Percentiles rank a stretch among this genome's conserved stretches.
These are phyloP conservation scores for Trebouxia sp. DNA, from an alignment of 139 green algal species.

Conservation along the genomic window DNA sequence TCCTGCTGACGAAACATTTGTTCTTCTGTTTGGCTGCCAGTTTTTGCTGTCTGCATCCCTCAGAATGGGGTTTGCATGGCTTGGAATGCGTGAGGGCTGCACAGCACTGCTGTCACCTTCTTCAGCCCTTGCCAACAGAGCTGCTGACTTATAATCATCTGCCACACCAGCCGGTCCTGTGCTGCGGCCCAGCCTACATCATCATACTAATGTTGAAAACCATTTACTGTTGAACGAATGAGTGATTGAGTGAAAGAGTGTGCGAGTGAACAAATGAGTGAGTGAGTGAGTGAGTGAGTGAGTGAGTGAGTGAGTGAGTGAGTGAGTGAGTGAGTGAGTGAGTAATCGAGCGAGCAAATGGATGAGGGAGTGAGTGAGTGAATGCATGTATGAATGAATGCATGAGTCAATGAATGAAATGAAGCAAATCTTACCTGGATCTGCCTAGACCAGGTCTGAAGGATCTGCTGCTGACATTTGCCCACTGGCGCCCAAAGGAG, in stretches of 20 bases:
- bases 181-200: not conserved
- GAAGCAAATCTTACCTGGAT: slow-evolving; percentile 9
- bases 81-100: not conserved
- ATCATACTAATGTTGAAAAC: not conserved
- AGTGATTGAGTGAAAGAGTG: not conserved
- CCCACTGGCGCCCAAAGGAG: slow-evolving; percentile 9
- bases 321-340: not conserved
- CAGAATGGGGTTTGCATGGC: not conserved
- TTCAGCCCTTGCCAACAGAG: not conserved
- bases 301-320: not conserved
- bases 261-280: not conserved
- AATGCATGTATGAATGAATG: not conserved
- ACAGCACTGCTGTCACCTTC: not conserved
- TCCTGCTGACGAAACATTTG: no score
- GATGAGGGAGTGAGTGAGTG: not conserved
- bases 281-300: not conserved
- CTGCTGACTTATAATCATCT: slow-evolving; percentile 16
- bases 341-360: not conserved
- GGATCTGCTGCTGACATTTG: not conserved
- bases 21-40: not conserved
- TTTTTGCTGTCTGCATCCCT: slow-evolving; percentile 22
- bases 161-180: not conserved
- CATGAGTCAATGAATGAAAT: not conserved
- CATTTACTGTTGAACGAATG: no score
- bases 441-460: not conserved